Evolutionary conservation across 257 asterid genomes (phyloP).

Genomic region (Euphrasia confusa): DNA sequence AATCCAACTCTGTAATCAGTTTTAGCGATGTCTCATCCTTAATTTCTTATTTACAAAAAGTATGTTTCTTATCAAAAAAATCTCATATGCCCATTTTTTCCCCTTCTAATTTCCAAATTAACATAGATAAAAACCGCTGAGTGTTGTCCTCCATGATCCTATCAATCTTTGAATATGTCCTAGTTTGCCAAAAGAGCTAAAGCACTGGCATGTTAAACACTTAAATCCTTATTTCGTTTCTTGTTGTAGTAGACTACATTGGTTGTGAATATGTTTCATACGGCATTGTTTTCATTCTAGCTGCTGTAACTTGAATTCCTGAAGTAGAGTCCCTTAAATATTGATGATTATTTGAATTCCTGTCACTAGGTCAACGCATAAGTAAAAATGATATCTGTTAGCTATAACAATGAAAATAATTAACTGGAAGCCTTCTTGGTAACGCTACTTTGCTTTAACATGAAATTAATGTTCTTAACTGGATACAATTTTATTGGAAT

Average conservation of each 20-base stretch:
- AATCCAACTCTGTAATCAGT: slow-evolving; percentile 1
- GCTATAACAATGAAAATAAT: slow-evolving; percentile 4
- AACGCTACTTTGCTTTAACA: not conserved
- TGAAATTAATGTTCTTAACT: not conserved
- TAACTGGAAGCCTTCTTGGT: slow-evolving; percentile 11
- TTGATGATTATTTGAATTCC: not conserved
- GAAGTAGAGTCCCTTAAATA: not conserved
- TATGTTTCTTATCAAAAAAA: too few species aligned
- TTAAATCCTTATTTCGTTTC: not conserved
- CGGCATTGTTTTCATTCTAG: not conserved
- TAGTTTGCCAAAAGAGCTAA: slow-evolving; percentile 19
- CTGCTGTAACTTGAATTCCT: not conserved
- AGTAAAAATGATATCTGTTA: not conserved
- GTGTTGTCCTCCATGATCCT: not conserved
- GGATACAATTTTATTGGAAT: not conserved
- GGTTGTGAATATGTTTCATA: not conserved
- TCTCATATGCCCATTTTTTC: too few species aligned
- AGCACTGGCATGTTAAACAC: not conserved
- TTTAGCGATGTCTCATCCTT: too few species aligned
- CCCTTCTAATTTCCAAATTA: too few species aligned
- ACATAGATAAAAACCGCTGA: slow-evolving; percentile 4
- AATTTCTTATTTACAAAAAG: too few species aligned
- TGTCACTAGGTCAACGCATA: slow-evolving; percentile 6
- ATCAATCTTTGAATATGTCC: slow-evolving; percentile 14
- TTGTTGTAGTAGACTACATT: slow-evolving; percentile 8